Evolutionary conservation across 257 asterid genomes (phyloP).

Genomic region (Fraxinus americana): DNA sequence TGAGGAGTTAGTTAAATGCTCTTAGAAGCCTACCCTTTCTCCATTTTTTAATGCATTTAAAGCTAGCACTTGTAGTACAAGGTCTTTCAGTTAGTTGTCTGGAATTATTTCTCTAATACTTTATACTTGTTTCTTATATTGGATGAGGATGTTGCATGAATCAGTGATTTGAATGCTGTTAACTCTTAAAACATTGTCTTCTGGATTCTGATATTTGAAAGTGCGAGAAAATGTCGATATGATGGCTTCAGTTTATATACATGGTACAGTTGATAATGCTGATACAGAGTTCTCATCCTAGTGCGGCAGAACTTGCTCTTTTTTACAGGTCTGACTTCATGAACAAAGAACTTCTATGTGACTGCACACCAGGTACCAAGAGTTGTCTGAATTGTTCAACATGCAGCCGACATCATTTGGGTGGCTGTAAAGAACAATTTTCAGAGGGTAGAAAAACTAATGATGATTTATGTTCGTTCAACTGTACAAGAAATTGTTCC

Average conservation of each 20-base stretch:
- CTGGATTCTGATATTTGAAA: background rate
- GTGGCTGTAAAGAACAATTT: slow-evolving; percentile 28
- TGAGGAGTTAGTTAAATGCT: background rate
- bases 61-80: background rate
- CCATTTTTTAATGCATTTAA: background rate
- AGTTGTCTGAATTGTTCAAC: slow-evolving; percentile 33
- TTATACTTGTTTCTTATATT: slow-evolving; percentile 16
- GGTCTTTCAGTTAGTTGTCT: slow-evolving; percentile 17
- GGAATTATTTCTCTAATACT: slow-evolving; percentile 12
- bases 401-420: slow-evolving; percentile 25
- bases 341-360: slow-evolving; percentile 25
- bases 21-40: background rate
- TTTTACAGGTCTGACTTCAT: slow-evolving; percentile 26
- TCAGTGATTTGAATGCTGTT: slow-evolving; percentile 5
- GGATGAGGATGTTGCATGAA: slow-evolving; percentile 7
- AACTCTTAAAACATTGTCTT: slow-evolving; percentile 7
- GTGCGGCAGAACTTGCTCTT: slow-evolving; percentile 13
- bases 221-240: background rate
- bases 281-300: background rate
- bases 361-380: slow-evolving; percentile 35
- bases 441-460: slow-evolving; percentile 23
- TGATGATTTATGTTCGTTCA: slow-evolving; percentile 29
- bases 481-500: slow-evolving; percentile 29
- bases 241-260: background rate
- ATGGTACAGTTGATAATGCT: background rate